Conservation (phyloP, 352 stramenopile genomes). For the Hyaloperonospora brassicae region DNA sequence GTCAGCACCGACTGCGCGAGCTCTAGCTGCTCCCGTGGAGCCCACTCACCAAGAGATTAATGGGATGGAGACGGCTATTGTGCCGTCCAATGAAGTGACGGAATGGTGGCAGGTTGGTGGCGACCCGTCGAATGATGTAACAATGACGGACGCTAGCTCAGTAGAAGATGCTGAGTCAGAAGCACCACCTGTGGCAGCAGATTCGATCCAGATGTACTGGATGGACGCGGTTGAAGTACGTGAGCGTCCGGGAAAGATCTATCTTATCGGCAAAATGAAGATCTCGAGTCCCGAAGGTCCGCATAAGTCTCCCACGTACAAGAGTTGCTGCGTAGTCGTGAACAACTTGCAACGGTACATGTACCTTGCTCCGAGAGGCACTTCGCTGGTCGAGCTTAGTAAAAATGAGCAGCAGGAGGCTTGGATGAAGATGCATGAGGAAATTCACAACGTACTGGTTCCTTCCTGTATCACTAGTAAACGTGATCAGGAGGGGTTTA, state of each 20-base stretch:
- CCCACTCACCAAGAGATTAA: constrained; percentile 17
- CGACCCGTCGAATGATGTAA: constrained; percentile 13
- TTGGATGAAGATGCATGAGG: constrained; percentile 83
- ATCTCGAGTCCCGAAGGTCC: constrained; percentile 22
- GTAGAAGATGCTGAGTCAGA: constrained; percentile 27
- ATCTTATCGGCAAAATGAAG: constrained; percentile 96
- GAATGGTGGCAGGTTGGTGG: constrained; percentile 75
- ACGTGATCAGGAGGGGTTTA: constrained; percentile 82
- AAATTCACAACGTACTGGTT: constrained; percentile 89
- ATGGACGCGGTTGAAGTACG: constrained; percentile 95
- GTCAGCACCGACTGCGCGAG: constrained; percentile 47
- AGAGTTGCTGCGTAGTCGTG: constrained; percentile 94
- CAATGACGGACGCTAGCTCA: constrained; percentile 19
- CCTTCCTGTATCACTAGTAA: constrained; percentile 65
- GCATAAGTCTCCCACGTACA: constrained; percentile 54
- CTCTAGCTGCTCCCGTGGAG: constrained; percentile 37
- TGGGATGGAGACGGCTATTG: constrained; percentile 24
- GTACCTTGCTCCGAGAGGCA: constrained; percentile 84
- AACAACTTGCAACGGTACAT: constrained; percentile 93
- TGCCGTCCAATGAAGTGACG: constrained; percentile 81
- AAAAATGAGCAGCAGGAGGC: constrained; percentile 81
- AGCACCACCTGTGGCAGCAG: constrained; percentile 29
- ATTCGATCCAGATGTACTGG: constrained; percentile 94
- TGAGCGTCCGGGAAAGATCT: constrained; percentile 89
- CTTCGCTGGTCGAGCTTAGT: constrained; percentile 80